phyloP scores from a whole-genome alignment of 2,329 filamentous ascomycete species.

The Cadophora sp. region DNA sequence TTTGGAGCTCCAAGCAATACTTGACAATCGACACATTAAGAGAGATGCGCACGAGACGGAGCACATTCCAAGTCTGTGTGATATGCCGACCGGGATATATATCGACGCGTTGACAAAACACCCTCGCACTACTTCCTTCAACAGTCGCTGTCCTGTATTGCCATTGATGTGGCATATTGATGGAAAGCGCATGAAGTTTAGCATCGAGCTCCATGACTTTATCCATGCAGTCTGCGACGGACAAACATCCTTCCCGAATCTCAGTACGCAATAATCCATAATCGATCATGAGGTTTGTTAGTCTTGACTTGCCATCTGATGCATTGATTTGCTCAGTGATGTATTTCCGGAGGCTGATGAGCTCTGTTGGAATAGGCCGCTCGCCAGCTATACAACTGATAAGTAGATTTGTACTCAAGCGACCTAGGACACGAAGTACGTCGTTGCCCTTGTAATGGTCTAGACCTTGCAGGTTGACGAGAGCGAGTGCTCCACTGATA shows the following conservation, averaged over 20 bases:
- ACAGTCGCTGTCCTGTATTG: background rate
- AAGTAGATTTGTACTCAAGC: background rate
- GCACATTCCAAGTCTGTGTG: background rate
- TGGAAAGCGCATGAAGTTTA: background rate
- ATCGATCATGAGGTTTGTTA: background rate
- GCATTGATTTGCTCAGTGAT: background rate
- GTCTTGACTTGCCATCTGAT: background rate
- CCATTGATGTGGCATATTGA: background rate
- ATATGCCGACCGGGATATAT: background rate
- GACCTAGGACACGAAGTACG: background rate
- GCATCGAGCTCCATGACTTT: background rate
- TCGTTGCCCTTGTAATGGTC: background rate
- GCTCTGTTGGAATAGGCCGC: background rate
- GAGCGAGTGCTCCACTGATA: slow-evolving; percentile 30
- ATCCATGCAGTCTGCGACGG: background rate
- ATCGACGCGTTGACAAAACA: background rate
- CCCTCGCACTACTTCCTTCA: background rate
- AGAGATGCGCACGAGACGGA: background rate
- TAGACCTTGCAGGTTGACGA: slow-evolving; percentile 21
- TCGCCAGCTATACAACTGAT: background rate
- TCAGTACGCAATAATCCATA: background rate
- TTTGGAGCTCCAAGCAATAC: background rate
- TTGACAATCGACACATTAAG: background rate
- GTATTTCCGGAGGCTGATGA: background rate
- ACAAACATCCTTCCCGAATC: background rate